Evolutionary conservation across 257 asterid genomes (phyloP).

Genomic region (Anisodus acutangulus): DNA sequence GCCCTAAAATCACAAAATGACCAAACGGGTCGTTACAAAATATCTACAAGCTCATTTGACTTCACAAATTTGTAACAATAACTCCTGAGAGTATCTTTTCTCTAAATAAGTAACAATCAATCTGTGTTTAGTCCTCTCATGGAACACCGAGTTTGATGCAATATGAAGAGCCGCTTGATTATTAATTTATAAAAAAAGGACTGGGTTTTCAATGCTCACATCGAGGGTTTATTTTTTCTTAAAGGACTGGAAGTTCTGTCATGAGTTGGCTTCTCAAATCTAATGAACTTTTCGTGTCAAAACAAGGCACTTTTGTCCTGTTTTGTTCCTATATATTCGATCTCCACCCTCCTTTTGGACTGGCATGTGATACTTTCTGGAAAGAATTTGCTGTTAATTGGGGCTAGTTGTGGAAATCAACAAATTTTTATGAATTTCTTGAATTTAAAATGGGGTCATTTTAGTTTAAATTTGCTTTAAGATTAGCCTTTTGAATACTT

Average conservation of each 20-base stretch:
- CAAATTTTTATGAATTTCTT: not conserved
- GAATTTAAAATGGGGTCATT: not conserved
- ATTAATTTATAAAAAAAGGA: not conserved
- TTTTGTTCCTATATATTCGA: not conserved
- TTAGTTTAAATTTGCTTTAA: not conserved
- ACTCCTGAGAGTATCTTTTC: too few species aligned
- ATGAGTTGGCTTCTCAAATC: not conserved
- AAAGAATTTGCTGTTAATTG: conserved; percentile 3
- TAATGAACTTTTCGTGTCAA: conserved; percentile 18
- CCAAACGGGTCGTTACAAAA: too few species aligned
- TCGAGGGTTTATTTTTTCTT: not conserved
- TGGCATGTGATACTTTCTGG: conserved; percentile 19
- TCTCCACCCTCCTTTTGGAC: conserved; percentile 5
- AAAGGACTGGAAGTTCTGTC: not conserved
- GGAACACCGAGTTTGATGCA: too few species aligned
- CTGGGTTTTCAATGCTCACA: conserved; percentile 1
- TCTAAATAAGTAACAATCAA: too few species aligned
- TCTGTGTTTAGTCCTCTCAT: too few species aligned
- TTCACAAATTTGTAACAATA: too few species aligned
- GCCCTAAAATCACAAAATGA: too few species aligned
- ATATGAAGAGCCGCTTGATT: too few species aligned
- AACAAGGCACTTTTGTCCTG: not conserved
- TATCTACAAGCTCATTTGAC: too few species aligned
- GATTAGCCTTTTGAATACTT: conserved; percentile 24
- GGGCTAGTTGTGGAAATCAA: conserved; percentile 16